These are phyloP conservation scores for Mycosarcoma mackinlayi DNA, from an alignment of 1,284 basidiomycete genomes.

Conservation along the genomic window DNA sequence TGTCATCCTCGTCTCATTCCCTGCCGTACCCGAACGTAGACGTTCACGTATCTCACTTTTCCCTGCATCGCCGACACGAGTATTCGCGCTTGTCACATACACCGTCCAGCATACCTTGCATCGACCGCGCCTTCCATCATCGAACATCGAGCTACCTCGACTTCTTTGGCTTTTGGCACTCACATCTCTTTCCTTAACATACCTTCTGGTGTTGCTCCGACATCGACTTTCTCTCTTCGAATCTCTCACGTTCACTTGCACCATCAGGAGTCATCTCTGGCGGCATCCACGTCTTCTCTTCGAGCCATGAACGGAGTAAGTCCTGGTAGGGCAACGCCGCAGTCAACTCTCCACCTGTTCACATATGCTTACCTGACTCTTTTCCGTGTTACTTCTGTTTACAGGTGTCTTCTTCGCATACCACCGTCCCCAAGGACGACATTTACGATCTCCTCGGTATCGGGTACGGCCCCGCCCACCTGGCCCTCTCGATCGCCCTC, in stretches of 20 bases:
- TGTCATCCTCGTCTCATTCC: not conserved
- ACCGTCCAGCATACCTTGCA: not conserved
- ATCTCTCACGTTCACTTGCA: not conserved
- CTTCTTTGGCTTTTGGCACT: not conserved
- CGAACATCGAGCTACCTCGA: not conserved
- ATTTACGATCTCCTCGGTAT: constrained; percentile 63
- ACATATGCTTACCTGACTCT: not conserved
- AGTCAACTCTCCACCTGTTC: too few species aligned
- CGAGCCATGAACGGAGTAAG: constrained; percentile 38
- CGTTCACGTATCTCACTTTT: not conserved
- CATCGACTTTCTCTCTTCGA: not conserved
- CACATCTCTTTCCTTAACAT: too few species aligned
- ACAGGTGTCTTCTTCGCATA: constrained; percentile 28
- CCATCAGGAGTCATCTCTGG: constrained; percentile 20
- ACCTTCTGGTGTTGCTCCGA: not conserved
- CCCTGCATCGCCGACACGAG: constrained; percentile 4
- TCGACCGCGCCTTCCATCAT: constrained; percentile 5
- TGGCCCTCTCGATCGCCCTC: constrained; percentile 64
- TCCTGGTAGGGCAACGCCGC: too few species aligned
- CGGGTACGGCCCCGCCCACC: constrained; percentile 65
- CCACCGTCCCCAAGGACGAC: constrained; percentile 33
- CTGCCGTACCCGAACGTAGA: not conserved
- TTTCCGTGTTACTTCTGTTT: not conserved
- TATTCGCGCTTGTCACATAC: constrained; percentile 16
- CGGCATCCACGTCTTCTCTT: constrained; percentile 34